phyloP scores from a whole-genome alignment of 768 basidiomycete species.

The Mycena crocata region DNA sequence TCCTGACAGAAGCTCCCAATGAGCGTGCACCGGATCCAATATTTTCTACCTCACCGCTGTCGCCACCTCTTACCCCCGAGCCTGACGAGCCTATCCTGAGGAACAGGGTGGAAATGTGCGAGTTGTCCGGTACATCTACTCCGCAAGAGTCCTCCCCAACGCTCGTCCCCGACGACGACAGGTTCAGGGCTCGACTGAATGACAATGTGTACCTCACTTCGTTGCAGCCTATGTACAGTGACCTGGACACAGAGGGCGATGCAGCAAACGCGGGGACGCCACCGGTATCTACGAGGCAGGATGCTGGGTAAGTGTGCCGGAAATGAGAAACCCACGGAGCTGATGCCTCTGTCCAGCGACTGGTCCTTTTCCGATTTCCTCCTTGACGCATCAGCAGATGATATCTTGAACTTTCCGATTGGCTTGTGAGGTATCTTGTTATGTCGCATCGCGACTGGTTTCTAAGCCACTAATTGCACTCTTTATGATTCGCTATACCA shows the following conservation, averaged over 20 bases:
- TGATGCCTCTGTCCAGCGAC: too few relatives aligned
- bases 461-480: too few relatives aligned
- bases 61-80: slow-evolving; percentile 20
- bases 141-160: neutral
- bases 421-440: too few relatives aligned
- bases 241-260: neutral
- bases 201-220: neutral
- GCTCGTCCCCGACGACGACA: neutral
- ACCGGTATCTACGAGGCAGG: too few relatives aligned
- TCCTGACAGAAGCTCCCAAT: neutral
- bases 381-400: too few relatives aligned
- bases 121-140: neutral
- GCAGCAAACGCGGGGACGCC: neutral
- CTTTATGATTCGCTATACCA: too few relatives aligned
- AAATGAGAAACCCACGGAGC: too few relatives aligned
- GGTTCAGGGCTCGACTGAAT: too few relatives aligned
- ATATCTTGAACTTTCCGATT: too few relatives aligned
- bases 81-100: neutral
- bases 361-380: too few relatives aligned
- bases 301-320: too few relatives aligned
- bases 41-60: neutral
- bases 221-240: neutral
- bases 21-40: neutral
- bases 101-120: neutral
- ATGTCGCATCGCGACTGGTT: too few relatives aligned